phyloP scores from a whole-genome alignment of 1,284 basidiomycete species.

The Fomitopsis palustris region DNA sequence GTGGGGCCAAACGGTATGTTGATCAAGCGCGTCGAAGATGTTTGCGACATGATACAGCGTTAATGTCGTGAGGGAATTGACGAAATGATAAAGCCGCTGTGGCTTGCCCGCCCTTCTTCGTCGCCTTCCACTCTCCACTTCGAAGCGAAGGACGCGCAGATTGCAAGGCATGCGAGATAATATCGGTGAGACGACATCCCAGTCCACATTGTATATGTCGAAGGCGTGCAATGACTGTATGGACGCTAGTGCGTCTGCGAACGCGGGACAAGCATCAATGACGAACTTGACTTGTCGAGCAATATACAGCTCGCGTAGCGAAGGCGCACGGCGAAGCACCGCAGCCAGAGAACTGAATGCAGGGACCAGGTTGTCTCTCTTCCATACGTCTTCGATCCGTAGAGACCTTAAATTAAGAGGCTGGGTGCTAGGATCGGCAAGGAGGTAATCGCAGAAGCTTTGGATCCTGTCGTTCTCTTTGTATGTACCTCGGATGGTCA shows the following conservation, averaged over 20 bases:
- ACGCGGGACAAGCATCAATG: neutral
- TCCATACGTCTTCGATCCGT: neutral
- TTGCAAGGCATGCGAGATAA: neutral
- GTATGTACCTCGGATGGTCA: neutral
- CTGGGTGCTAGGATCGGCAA: neutral
- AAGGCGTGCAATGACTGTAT: neutral
- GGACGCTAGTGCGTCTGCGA: neutral
- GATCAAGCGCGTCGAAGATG: neutral
- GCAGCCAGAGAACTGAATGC: neutral
- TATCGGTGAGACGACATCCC: neutral
- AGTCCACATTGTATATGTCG: neutral
- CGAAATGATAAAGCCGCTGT: neutral
- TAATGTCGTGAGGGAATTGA: neutral
- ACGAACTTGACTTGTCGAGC: too few relatives aligned
- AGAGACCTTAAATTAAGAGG: neutral
- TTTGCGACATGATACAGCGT: neutral
- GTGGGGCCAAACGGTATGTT: neutral
- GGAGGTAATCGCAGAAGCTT: neutral
- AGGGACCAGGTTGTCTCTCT: neutral
- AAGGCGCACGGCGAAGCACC: neutral
- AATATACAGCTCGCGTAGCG: neutral
- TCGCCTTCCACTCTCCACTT: neutral
- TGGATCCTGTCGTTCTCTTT: neutral
- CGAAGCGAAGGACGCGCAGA: neutral
- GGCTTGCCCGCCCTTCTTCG: neutral